phyloP scores from a whole-genome alignment of 2,329 filamentous ascomycete species.

The Hypoxylon sp. region DNA sequence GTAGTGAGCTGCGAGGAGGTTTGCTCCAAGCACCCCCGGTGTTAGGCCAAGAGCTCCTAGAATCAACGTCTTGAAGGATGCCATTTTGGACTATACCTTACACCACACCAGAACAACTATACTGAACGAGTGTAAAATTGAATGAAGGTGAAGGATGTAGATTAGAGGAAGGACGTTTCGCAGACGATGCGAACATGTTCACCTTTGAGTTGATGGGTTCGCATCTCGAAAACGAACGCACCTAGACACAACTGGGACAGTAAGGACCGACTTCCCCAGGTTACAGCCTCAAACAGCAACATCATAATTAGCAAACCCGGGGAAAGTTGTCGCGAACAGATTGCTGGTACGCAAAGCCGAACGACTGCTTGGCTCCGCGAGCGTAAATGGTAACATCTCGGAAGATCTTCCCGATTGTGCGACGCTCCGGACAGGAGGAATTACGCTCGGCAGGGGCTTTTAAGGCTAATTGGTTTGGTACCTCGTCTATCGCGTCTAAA shows the following conservation, averaged over 20 bases:
- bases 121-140: constrained; percentile 14
- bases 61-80: constrained; percentile 44
- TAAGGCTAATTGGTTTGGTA: constrained; percentile 49
- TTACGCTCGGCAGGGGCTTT: constrained; percentile 46
- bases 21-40: constrained; percentile 50
- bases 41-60: constrained; percentile 44
- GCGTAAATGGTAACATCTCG: constrained; percentile 52
- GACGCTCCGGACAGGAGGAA: constrained; percentile 48
- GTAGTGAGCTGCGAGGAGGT: constrained; percentile 59
- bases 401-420: constrained; percentile 50
- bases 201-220: constrained; percentile 37
- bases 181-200: constrained; percentile 33
- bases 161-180: constrained; percentile 24
- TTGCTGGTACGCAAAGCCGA: constrained; percentile 31
- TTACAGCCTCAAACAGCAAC: constrained; percentile 35
- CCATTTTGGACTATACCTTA: constrained; percentile 43
- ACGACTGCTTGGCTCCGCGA: constrained; percentile 46
- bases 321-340: constrained; percentile 40
- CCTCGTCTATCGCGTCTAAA: constrained; percentile 33
- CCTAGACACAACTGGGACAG: constrained; percentile 23
- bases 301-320: constrained; percentile 26
- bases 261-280: constrained; percentile 16
- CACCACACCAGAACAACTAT: constrained; percentile 10
- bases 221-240: constrained; percentile 27
- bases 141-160: constrained; percentile 19